phyloP scores from a whole-genome alignment of 2,329 filamentous ascomycete species.

The Pyrenochaeta sp. region DNA sequence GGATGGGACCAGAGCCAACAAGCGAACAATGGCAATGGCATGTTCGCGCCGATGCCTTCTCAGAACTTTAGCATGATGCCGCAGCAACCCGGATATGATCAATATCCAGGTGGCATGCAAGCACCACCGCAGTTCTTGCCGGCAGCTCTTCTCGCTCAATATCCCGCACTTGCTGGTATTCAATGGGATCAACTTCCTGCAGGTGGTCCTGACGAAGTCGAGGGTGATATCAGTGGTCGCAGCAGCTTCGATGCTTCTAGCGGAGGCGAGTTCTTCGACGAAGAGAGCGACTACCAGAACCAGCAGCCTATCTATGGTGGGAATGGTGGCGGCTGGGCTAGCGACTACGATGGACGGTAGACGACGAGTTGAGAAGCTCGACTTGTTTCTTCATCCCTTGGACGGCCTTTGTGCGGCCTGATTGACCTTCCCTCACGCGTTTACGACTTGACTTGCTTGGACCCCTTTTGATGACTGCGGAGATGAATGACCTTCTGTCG shows the following conservation, averaged over 20 bases:
- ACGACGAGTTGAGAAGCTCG: no score
- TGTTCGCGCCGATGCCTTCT: conserved; percentile 39
- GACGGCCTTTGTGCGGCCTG: background rate
- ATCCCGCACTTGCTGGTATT: conserved; percentile 88
- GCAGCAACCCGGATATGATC: conserved; percentile 44
- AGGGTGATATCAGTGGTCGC: conserved; percentile 73
- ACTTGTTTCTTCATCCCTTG: background rate
- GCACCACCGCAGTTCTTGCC: conserved; percentile 66
- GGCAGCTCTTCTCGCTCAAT: conserved; percentile 86
- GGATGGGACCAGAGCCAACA: conserved; percentile 69
- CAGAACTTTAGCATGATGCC: conserved; percentile 45
- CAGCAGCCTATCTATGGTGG: conserved; percentile 39
- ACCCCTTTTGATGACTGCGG: conserved; percentile 5
- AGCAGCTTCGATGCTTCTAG: conserved; percentile 80
- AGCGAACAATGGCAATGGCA: conserved; percentile 58
- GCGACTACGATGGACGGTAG: conserved; percentile 33
- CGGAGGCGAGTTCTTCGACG: conserved; percentile 72
- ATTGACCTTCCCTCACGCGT: conserved; percentile 8
- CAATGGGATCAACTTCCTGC: conserved; percentile 82
- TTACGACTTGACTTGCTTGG: conserved; percentile 15
- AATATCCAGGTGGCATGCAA: conserved; percentile 39
- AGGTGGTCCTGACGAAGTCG: conserved; percentile 62
- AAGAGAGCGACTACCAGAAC: conserved; percentile 64
- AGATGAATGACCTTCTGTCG: conserved; percentile 5
- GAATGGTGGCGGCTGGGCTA: conserved; percentile 44